Conservation (phyloP, 1,284 basidiomycete species). For the Agaricales sp. region DNA sequence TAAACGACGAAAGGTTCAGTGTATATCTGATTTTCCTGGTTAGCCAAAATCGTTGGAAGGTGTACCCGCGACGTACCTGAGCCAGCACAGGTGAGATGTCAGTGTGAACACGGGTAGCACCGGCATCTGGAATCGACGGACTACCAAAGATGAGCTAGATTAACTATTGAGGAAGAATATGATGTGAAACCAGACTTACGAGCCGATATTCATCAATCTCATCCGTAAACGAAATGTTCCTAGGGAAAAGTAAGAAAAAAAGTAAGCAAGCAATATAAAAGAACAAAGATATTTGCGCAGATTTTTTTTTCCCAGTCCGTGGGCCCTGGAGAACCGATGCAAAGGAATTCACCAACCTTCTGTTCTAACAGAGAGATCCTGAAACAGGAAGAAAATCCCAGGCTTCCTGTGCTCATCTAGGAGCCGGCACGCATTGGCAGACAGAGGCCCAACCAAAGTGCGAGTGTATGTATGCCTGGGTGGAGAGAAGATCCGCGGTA, state of each 20-base stretch:
- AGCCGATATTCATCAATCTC: slow-evolving; percentile 78
- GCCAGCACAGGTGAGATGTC: slow-evolving; percentile 67
- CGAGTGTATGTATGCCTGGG: slow-evolving; percentile 67
- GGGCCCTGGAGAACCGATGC: not conserved
- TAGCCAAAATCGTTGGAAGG: too few species aligned
- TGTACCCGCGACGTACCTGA: too few species aligned
- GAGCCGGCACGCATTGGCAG: slow-evolving; percentile 74
- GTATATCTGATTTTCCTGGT: slow-evolving; percentile 32
- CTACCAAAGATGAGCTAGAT: slow-evolving; percentile 34
- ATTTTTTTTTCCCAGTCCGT: too few species aligned
- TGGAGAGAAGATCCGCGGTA: slow-evolving; percentile 27
- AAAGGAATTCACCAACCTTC: slow-evolving; percentile 42
- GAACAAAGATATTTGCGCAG: slow-evolving; percentile 7
- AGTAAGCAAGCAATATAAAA: slow-evolving; percentile 3
- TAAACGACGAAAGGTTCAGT: slow-evolving; percentile 86
- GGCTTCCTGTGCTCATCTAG: slow-evolving; percentile 73
- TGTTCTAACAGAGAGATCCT: slow-evolving; percentile 80
- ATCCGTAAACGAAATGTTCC: slow-evolving; percentile 71
- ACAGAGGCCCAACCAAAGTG: slow-evolving; percentile 81
- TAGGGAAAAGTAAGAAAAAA: slow-evolving; percentile 14
- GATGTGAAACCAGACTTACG: slow-evolving; percentile 40
- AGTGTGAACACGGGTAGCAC: slow-evolving; percentile 53
- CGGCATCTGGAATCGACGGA: slow-evolving; percentile 60
- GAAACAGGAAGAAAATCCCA: slow-evolving; percentile 84
- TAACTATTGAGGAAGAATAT: slow-evolving; percentile 3